These are phyloP conservation scores for Irpex sp. DNA, from an alignment of 1,284 basidiomycete genomes.

Conservation along the genomic window DNA sequence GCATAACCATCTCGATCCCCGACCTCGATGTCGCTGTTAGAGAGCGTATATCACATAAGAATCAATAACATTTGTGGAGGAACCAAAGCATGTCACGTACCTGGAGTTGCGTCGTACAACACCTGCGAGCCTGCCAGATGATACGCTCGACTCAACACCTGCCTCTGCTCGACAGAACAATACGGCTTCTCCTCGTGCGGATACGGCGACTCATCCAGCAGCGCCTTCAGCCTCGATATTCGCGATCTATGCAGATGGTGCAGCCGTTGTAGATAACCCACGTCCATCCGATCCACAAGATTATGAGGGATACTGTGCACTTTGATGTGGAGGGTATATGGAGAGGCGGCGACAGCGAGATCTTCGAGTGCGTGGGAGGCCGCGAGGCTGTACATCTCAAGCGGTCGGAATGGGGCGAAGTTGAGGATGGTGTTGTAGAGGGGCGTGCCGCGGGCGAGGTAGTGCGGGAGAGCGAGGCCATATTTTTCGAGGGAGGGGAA, in stretches of 20 bases:
- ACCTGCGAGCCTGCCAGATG: background rate
- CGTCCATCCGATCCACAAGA: constrained; percentile 27
- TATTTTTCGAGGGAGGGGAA: constrained; percentile 27
- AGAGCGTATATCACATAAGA: too few relatives aligned
- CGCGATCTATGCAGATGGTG: constrained; percentile 35
- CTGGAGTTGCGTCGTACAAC: background rate
- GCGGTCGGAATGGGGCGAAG: constrained; percentile 29
- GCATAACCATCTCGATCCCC: too few relatives aligned
- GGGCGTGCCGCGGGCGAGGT: constrained; percentile 20
- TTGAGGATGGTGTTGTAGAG: constrained; percentile 26
- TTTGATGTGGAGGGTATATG: constrained; percentile 28
- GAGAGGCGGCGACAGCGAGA: constrained; percentile 30
- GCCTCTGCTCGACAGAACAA: background rate
- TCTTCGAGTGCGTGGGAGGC: constrained; percentile 29
- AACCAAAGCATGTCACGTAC: background rate
- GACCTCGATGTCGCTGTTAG: too few relatives aligned
- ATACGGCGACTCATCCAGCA: constrained; percentile 16
- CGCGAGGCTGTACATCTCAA: constrained; percentile 32
- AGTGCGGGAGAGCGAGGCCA: constrained; percentile 19
- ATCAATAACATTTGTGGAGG: too few relatives aligned
- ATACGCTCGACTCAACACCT: background rate
- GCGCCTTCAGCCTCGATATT: constrained; percentile 31
- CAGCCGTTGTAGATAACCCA: constrained; percentile 30
- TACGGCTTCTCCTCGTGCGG: background rate
- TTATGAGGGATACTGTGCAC: constrained; percentile 30